These are phyloP conservation scores for Beauveria rudraprayagi DNA, from an alignment of 2,329 filamentous ascomycete genomes.

Conservation along the genomic window DNA sequence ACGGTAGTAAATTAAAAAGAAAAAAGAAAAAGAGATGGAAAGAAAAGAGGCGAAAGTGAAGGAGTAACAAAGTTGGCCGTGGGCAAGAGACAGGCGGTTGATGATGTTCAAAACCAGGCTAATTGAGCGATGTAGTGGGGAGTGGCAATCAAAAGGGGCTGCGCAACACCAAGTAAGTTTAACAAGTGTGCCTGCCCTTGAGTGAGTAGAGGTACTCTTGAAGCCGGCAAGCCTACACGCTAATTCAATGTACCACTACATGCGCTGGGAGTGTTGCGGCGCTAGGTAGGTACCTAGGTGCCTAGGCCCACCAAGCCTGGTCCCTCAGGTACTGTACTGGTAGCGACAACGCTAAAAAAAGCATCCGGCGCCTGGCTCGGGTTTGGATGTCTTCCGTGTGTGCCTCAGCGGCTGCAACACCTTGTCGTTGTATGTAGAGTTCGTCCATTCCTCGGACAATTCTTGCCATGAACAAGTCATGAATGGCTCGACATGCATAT, in stretches of 20 bases:
- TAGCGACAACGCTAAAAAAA: constrained; percentile 1
- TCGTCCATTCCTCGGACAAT: neutral
- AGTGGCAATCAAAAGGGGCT: constrained; percentile 13
- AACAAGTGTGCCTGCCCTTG: neutral
- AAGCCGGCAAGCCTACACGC: accelerated
- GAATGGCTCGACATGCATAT: neutral
- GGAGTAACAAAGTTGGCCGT: neutral
- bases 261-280: neutral
- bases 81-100: constrained; percentile 2
- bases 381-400: neutral
- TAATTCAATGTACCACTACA: neutral
- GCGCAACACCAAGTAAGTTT: constrained; percentile 3
- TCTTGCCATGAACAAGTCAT: neutral
- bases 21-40: constrained; percentile 1
- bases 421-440: neutral
- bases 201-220: too few species aligned
- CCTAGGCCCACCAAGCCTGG: neutral
- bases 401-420: neutral
- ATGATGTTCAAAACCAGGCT: constrained; percentile 7
- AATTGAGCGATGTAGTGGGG: constrained; percentile 8
- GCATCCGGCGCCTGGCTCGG: neutral
- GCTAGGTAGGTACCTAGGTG: too few species aligned
- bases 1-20: neutral
- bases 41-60: constrained; percentile 1
- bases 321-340: neutral